These are phyloP conservation scores for Noccaea bulbosa DNA, from an alignment of 345 rosid species.

Conservation along the genomic window DNA sequence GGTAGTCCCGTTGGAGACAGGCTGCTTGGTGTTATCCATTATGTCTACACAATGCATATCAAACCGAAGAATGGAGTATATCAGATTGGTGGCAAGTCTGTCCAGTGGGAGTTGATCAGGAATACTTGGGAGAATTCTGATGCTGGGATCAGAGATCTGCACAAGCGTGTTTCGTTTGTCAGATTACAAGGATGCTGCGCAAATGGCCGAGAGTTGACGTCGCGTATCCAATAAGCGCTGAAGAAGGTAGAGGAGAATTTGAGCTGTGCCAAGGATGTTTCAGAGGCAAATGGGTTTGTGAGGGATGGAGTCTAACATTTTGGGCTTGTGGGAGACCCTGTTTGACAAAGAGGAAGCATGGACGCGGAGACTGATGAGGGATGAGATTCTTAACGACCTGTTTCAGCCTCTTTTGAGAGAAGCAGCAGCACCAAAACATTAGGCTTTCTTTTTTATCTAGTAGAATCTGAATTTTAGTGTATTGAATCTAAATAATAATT, in stretches of 20 bases:
- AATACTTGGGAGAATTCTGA: neutral
- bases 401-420: neutral
- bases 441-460: too few species aligned
- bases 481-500: too few species aligned
- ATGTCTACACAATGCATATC: neutral
- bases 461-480: too few species aligned
- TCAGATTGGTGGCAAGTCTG: neutral
- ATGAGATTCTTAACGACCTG: neutral
- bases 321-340: neutral
- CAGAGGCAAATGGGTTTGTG: neutral
- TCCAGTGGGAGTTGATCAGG: neutral
- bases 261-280: neutral
- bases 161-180: neutral
- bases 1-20: neutral
- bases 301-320: neutral
- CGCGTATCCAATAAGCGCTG: neutral
- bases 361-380: neutral
- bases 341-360: neutral
- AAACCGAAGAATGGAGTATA: neutral
- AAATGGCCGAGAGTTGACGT: neutral
- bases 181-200: neutral
- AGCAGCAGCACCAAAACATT: neutral
- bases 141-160: neutral
- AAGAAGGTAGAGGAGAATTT: neutral
- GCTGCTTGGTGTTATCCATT: neutral